phyloP scores from a whole-genome alignment of 1,284 basidiomycete species.

The Phellopilus nigrolimitatus region DNA sequence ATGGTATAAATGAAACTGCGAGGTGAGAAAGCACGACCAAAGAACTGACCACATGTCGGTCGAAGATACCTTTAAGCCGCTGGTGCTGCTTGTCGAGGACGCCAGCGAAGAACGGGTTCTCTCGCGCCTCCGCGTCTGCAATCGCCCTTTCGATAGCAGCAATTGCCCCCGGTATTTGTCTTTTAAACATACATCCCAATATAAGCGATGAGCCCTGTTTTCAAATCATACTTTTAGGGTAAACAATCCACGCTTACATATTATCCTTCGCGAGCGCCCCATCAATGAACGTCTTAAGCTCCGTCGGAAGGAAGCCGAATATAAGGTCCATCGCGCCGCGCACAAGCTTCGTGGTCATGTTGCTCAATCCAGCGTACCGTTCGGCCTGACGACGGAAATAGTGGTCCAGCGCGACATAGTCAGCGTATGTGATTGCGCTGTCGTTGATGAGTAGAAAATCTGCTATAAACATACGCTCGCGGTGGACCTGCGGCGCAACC shows the following conservation, averaged over 20 bases:
- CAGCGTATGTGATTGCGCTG: constrained; percentile 86
- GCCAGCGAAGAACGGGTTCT: constrained; percentile 69
- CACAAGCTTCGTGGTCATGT: constrained; percentile 73
- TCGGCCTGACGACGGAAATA: constrained; percentile 92
- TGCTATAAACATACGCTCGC: constrained; percentile 85
- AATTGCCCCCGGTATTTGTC: constrained; percentile 84
- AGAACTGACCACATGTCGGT: constrained; percentile 70
- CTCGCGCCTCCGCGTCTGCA: constrained; percentile 72
- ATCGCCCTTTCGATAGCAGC: constrained; percentile 78
- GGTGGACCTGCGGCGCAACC: constrained; percentile 71
- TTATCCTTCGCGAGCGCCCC: constrained; percentile 69
- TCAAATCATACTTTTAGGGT: no score
- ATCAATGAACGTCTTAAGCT: constrained; percentile 85
- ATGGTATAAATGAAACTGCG: background rate
- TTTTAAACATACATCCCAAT: no score
- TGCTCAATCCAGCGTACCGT: constrained; percentile 61
- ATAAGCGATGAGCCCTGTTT: no score
- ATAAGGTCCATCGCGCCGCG: constrained; percentile 90
- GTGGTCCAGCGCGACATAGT: constrained; percentile 91
- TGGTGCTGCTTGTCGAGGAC: constrained; percentile 80
- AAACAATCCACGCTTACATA: no score
- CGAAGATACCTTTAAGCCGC: constrained; percentile 67
- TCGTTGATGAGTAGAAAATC: constrained; percentile 93
- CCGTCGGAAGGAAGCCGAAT: constrained; percentile 86
- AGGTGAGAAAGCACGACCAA: background rate